Evolutionary conservation across 2,329 filamentous ascomycete genomes (phyloP), one percentile per base, ranked within the genome.

Genomic region (Fusarium tjaetaba): DNA sequence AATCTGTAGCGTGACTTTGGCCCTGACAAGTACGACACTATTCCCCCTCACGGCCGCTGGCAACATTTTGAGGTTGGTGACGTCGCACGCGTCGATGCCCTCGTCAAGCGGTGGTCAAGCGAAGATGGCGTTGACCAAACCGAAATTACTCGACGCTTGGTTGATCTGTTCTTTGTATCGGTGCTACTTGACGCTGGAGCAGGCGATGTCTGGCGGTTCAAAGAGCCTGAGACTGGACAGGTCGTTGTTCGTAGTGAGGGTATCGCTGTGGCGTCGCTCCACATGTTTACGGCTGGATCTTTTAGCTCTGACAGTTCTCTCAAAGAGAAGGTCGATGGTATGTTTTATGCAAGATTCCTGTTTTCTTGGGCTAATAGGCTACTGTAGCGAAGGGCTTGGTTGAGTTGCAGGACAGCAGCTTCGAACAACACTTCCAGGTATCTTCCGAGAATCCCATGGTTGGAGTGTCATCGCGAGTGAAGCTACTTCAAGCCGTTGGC

Each of bases 31-130:
- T 86, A 80, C 71, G 65, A 84, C 55, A 76, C 80, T 1, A 89
- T 89, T 57, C 88, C 88, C 0, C 86, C 87, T 15, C 88, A 89
- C 70, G 89, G 85, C 14, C 85, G 89, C 48, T 91, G 89, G 87
- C 89, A 91, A 76, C 89, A 91, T 79, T 91, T 91, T 72, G 86
- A 90, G 20, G 85, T 90, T 43, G 89, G 89, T 15, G 84, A 84
- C 20, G 80, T 87, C 34, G 81, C 85, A 43, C 87, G 89, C 39
- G 80, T 90, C 13, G 80, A 82, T 11, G 77, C 81, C 11, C 77
- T 89, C 6, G 79, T 87, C 7, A 76, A 83, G 30, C 77, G 82
- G 48, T 88, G 88, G 88, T 79, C 85, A 5, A 77, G 75, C 5
- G 80, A 82, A 1, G 80, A 41, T 0, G 10, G 9, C 0, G n/a